A percentile compares a stretch with the other conserved stretches of the same genome.
phyloP scores from a whole-genome alignment of 148 eudicot species.

The Polygonum maritimum region DNA sequence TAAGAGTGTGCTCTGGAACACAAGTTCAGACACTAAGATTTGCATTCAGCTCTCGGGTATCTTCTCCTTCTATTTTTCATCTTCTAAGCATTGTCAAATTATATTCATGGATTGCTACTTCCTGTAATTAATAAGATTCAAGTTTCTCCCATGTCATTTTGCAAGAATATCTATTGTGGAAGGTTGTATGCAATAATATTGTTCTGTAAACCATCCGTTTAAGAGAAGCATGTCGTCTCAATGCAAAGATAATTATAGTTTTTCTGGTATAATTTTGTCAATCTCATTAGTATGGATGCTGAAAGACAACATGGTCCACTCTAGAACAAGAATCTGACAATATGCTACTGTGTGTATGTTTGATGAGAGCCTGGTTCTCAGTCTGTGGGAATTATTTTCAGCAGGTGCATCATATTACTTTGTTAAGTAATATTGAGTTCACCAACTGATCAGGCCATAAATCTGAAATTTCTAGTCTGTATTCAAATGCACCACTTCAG shows the following conservation, averaged over 20 bases:
- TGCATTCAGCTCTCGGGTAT: conserved; percentile 71
- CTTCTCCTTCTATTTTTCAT: conserved; percentile 1
- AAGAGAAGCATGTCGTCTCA: background rate
- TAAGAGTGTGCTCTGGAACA: conserved; percentile 85
- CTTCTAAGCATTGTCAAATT: background rate
- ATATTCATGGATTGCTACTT: background rate
- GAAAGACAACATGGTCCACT: background rate
- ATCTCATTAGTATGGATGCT: background rate
- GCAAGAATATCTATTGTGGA: background rate
- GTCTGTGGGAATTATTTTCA: background rate
- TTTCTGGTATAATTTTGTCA: background rate
- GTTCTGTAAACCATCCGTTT: background rate
- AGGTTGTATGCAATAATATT: background rate
- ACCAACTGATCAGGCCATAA: background rate
- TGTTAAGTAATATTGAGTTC: background rate
- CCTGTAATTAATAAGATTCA: background rate
- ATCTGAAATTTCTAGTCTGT: background rate
- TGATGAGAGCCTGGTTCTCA: background rate
- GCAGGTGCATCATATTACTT: background rate
- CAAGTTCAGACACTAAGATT: conserved; percentile 91
- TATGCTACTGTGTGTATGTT: background rate
- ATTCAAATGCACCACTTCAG: no score
- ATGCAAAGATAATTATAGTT: background rate
- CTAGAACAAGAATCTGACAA: background rate
- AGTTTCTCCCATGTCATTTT: background rate